Evolutionary conservation across 1,139 yeast genomes (phyloP).

Genomic region (Nakaseomyces kungkrabaensis): DNA sequence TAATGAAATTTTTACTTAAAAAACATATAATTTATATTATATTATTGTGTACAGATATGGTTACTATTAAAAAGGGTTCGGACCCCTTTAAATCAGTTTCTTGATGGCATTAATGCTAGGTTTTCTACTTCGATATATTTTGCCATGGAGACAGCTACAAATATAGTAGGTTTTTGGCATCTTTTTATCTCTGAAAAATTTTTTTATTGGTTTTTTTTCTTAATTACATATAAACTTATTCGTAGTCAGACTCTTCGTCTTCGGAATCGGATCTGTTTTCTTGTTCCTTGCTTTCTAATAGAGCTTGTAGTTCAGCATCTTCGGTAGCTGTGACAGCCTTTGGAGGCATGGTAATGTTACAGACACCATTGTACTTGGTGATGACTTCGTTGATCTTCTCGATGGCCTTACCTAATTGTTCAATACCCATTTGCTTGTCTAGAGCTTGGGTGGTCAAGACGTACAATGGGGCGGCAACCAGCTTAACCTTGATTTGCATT

Average conservation of each 20-base stretch:
- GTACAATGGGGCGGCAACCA: conserved; percentile 96
- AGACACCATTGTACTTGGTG: conserved; percentile 68
- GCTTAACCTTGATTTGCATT: conserved; percentile 79
- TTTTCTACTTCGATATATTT: too few species aligned
- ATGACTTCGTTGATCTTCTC: conserved; percentile 63
- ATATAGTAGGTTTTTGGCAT: background rate
- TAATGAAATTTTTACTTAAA: too few species aligned
- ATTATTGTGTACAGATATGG: too few species aligned
- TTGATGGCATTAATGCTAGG: too few species aligned
- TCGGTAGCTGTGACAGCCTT: conserved; percentile 98
- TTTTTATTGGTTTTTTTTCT: background rate
- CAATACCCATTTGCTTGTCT: conserved; percentile 84
- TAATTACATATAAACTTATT: conserved; percentile 10
- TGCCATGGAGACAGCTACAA: too few species aligned
- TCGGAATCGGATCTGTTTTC: conserved; percentile 55
- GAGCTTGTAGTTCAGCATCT: conserved; percentile 94
- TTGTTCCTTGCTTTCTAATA: conserved; percentile 67
- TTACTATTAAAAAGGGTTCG: too few species aligned
- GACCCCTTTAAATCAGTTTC: too few species aligned
- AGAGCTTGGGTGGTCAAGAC: conserved; percentile 88
- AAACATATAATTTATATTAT: too few species aligned
- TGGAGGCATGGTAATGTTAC: conserved; percentile 95
- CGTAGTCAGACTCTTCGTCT: conserved; percentile 46
- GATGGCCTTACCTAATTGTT: conserved; percentile 68
- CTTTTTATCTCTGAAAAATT: background rate